These are phyloP conservation scores for Rhizoclosmatium sp. DNA, from an alignment of 192 early-diverging fungal genomes.

Conservation along the genomic window DNA sequence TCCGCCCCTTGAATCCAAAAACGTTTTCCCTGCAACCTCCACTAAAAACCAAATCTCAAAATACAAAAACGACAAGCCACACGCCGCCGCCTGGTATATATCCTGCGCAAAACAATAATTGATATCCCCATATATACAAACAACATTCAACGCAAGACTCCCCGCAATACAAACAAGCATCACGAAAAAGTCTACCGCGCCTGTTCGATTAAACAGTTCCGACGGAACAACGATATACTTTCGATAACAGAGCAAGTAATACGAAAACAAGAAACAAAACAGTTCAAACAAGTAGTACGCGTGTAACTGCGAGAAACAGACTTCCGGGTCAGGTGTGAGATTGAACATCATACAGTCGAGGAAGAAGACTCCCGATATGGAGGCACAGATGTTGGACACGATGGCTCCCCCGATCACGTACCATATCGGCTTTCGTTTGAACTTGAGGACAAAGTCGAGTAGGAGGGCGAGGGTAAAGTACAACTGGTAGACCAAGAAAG, in stretches of 20 bases:
- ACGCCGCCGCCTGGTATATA: slow-evolving; percentile 5
- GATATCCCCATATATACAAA: slow-evolving; percentile 13
- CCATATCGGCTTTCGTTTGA: slow-evolving; percentile 13
- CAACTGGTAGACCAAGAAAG: slow-evolving; percentile 2
- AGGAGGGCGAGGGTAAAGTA: background rate
- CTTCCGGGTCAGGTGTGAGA: background rate
- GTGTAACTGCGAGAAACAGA: background rate
- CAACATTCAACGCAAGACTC: background rate
- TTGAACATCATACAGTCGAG: slow-evolving; percentile 10
- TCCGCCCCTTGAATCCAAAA: background rate
- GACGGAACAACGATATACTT: background rate
- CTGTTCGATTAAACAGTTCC: background rate
- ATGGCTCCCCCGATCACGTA: background rate
- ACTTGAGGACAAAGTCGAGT: background rate
- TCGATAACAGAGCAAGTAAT: background rate
- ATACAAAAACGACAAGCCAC: background rate
- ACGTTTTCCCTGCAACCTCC: background rate
- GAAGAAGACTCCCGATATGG: background rate
- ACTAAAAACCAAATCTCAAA: slow-evolving; percentile 9
- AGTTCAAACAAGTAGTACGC: slow-evolving; percentile 14
- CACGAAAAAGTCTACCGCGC: background rate
- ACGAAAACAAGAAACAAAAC: slow-evolving; percentile 5
- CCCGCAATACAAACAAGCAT: background rate
- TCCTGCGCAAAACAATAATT: slow-evolving; percentile 4
- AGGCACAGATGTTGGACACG: background rate